Evolutionary conservation across 495 filamentous ascomycete species (phyloP).

Genomic region (Penicillium pancosmium): DNA sequence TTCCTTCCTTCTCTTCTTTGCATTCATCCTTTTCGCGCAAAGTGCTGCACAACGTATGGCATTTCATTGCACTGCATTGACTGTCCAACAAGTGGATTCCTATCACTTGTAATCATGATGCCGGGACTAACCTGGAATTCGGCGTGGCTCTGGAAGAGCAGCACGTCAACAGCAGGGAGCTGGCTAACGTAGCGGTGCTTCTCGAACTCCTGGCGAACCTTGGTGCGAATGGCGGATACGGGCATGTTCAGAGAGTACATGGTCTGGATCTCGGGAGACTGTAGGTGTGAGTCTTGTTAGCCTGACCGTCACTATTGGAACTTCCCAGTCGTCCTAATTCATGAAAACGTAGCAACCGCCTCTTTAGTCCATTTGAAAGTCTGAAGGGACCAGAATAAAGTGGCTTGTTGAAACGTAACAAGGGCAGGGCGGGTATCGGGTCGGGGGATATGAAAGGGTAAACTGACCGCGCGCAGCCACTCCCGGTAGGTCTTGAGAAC

Average conservation of each 20-base stretch:
- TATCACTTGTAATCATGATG: background rate
- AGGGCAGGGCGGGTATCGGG: background rate
- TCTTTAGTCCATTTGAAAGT: too few species aligned
- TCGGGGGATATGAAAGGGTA: conserved; percentile 13
- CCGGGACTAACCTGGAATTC: conserved; percentile 76
- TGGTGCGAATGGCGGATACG: conserved; percentile 84
- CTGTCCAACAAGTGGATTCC: too few species aligned
- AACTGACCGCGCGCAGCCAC: conserved; percentile 90
- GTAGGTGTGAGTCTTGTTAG: conserved; percentile 1
- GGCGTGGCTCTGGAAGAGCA: conserved; percentile 81
- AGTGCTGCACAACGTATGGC: too few species aligned
- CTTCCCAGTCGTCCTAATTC: background rate
- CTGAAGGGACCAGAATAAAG: too few species aligned
- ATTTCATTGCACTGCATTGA: background rate
- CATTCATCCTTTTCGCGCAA: too few species aligned
- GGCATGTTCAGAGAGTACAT: conserved; percentile 94
- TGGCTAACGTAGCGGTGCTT: conserved; percentile 91
- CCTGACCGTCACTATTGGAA: background rate
- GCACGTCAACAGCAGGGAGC: conserved; percentile 81
- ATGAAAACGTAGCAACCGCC: too few species aligned
- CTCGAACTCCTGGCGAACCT: conserved; percentile 97
- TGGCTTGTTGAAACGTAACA: background rate
- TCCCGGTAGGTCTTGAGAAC: conserved; percentile 86
- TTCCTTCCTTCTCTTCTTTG: too few species aligned
- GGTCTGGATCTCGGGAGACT: conserved; percentile 94